Evolutionary conservation across 1,284 basidiomycete species (phyloP), one percentile per base, ranked within the genome.

Genomic region (Golubevia sp.): DNA sequence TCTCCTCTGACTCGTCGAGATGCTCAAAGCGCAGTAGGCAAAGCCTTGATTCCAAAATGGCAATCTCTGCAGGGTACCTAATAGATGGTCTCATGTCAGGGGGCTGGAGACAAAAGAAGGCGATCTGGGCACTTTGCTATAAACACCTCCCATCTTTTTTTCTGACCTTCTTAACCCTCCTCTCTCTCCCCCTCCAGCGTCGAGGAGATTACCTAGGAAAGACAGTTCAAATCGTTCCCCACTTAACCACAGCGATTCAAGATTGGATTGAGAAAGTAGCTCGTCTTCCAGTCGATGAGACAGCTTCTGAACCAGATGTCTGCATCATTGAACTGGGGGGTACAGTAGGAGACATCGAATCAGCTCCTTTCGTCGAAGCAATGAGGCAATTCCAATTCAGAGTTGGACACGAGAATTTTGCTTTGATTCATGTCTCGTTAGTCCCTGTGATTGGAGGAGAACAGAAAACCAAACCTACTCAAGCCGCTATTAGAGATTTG

Each of bases 381-480:
- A 94, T 99, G 92, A 91, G 96, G 44, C 96, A 99, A 85, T 99
- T 99, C 88, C 82, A 99, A 84, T 99, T 99, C 88, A 91, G 97
- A 62, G 96, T 99, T 26, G 96, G 96, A 23, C 89, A 92, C 79
- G 92, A 95, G 66, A 98, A 99, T 86, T 99, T 99, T 85, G 96
- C 96, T 0, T 89, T 98, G 59, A 92, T 99, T 70, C 96, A 98
- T 78, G 96, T 99, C 64, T 95, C 93, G n/a, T 90, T 99, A 48
- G 94, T 99, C 5, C 96, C 96, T 18, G 92, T 97, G 74, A 93
- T 99, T 86, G 93, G 97, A 63, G 96, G 97, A 61, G 96, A 99
- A 84, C 96, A 98, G 82, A 99, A 99, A 86, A 99, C 96, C 6
- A 99, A 99, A 85, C 96, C 96, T 2, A 99, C 96, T 0, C 96